Conservation (phyloP, 805 yeast genomes). For the Starmerella potacharoeniae region DNA sequence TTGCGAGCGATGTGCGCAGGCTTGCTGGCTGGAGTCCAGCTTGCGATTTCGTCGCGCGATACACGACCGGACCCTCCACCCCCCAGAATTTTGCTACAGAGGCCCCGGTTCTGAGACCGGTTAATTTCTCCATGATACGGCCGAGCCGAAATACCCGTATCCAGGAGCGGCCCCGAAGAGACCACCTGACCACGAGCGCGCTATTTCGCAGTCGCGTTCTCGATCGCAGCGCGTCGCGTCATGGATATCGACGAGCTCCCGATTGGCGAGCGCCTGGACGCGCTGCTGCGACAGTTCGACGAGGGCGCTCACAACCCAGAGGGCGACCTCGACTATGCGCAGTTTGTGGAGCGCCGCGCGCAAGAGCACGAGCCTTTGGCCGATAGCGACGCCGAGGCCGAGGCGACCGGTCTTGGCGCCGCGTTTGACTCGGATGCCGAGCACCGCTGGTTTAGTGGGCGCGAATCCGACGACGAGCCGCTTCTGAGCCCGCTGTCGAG, state of each 20-base stretch:
- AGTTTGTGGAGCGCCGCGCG: conserved; percentile 14
- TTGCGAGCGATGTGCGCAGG: too few species aligned
- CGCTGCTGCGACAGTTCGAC: conserved; percentile 11
- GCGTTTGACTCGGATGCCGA: conserved; percentile 1
- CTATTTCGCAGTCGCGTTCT: not conserved
- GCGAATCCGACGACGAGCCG: not conserved
- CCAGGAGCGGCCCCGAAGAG: too few species aligned
- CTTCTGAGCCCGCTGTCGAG: not conserved
- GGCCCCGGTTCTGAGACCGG: too few species aligned
- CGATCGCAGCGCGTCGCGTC: not conserved
- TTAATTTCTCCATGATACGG: too few species aligned
- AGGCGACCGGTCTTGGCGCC: not conserved
- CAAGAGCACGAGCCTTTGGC: not conserved
- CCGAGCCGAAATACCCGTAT: too few species aligned
- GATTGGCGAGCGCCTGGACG: conserved; percentile 17
- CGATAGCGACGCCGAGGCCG: not conserved
- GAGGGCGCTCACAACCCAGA: conserved; percentile 1
- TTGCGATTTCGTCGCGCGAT: too few species aligned
- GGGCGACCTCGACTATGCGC: conserved; percentile 10
- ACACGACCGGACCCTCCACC: too few species aligned
- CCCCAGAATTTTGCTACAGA: too few species aligned
- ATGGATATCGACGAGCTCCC: conserved; percentile 13
- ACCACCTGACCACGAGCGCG: not conserved
- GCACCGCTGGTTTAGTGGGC: not conserved
- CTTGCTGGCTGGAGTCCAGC: too few species aligned